Conservation (phyloP, 2,329 filamentous ascomycete species). For the Xylaria hypoxylon region DNA sequence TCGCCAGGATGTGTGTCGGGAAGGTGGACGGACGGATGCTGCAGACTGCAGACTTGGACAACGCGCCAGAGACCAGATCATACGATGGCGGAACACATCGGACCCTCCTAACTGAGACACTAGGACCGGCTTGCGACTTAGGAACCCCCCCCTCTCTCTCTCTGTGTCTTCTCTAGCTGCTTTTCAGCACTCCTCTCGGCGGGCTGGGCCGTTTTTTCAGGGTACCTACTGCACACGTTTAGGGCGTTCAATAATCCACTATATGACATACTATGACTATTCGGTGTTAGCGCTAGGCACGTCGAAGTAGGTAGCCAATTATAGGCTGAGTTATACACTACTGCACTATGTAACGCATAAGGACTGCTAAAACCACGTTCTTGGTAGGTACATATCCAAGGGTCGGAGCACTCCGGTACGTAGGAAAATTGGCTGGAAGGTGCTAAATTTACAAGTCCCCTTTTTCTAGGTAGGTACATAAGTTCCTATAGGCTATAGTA, state of each 20-base stretch:
- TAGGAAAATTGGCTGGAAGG: background rate
- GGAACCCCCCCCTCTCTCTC: slow-evolving; percentile 2
- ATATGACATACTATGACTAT: slow-evolving; percentile 3
- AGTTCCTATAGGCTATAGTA: background rate
- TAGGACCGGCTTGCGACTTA: slow-evolving; percentile 27
- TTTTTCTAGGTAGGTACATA: no score
- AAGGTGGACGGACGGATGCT: slow-evolving; percentile 29
- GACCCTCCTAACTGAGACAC: slow-evolving; percentile 37
- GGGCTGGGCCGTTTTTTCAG: slow-evolving; percentile 24
- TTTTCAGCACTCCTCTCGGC: slow-evolving; percentile 1
- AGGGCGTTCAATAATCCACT: slow-evolving; percentile 3
- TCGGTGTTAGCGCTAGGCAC: slow-evolving; percentile 14
- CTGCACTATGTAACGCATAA: slow-evolving; percentile 4
- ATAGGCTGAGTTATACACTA: slow-evolving; percentile 9
- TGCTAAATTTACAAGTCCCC: slow-evolving; percentile 2
- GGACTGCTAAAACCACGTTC: slow-evolving; percentile 34
- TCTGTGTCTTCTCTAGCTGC: background rate
- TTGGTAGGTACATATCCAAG: slow-evolving; percentile 3
- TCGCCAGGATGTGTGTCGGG: slow-evolving; percentile 21
- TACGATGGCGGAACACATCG: slow-evolving; percentile 42
- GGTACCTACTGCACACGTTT: background rate
- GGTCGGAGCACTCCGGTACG: slow-evolving; percentile 31
- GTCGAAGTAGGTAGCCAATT: slow-evolving; percentile 22
- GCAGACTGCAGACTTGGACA: slow-evolving; percentile 18
- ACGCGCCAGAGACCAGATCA: slow-evolving; percentile 39